Conservation (phyloP, 176 grass and related monocot genomes). For the Avena sativa region DNA sequence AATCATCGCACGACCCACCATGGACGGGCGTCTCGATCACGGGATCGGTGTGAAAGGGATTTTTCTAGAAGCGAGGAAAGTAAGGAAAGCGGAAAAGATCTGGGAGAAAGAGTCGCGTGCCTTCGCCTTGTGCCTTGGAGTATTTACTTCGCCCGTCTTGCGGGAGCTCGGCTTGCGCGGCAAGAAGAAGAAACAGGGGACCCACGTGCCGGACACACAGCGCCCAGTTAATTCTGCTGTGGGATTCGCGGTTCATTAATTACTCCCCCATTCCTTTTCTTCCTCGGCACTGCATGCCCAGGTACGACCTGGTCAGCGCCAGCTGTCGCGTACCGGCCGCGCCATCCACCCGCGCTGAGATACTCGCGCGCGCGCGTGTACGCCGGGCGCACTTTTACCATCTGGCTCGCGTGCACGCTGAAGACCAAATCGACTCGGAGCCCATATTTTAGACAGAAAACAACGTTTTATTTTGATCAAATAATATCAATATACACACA, state of each 20-base stretch:
- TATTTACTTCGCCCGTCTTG: slow-evolving; percentile 21
- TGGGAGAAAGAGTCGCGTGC: not conserved
- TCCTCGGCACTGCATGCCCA: not conserved
- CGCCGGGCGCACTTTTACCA: not conserved
- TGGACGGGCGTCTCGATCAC: slow-evolving; percentile 7
- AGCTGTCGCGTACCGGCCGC: slow-evolving; percentile 3
- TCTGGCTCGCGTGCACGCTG: not conserved
- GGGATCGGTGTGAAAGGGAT: not conserved
- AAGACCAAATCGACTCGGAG: not conserved
- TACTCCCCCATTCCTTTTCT: not conserved
- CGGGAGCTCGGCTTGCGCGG: slow-evolving; percentile 35
- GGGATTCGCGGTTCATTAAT: slow-evolving; percentile 9
- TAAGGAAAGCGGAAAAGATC: not conserved
- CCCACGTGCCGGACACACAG: not conserved
- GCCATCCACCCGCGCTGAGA: not conserved
- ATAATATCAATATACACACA: too few species aligned
- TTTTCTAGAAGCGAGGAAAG: not conserved
- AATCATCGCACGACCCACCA: not conserved
- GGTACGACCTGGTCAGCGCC: not conserved
- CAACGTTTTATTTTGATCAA: too few species aligned
- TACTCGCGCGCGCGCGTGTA: not conserved
- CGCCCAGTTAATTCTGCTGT: not conserved
- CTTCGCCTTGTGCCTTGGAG: not conserved
- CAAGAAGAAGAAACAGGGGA: slow-evolving; percentile 6
- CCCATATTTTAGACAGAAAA: too few species aligned